Base-by-base conservation (phyloP, 2,329 filamentous ascomycete genomes). In the Claviceps sp. region DNA sequence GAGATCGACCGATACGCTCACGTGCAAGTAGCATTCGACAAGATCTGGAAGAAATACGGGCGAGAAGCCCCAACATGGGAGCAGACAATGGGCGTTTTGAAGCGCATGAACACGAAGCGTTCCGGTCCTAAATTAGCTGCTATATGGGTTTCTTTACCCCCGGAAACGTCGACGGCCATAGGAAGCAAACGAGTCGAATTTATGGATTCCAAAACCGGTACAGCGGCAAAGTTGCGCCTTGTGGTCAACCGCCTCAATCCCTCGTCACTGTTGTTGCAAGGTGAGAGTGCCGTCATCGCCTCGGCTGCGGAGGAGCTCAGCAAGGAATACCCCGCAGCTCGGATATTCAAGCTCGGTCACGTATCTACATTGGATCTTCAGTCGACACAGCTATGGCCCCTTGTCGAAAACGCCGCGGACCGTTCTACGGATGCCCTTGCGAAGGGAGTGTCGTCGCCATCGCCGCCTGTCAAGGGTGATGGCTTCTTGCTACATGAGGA, bases 61-160 rank as follows among this genome's bases (percentile, higher is more conserved):
- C 58, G 56, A 38, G 59, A 56, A 16, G 57, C 64, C 38, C 61
- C 66, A 1, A 62, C 69, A 53, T 77, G 72, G 72, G 65, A 62
- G 14, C 55, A 60, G 5, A 66, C 68, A 11, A 64, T 76, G 42
- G 54, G 60, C 8, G 54, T 66, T 4, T 63, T 77, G 53, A 64
- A 63, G 54, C 58, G 58, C 14, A 64, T 60, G 56, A 74, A 71
- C 14, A 61, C 62, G 9, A 60, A 60, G 50, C 60, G 58, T 53
- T 61, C 58, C 36, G 61, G 61, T 49, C 56, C 60, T 16, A 61
- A 60, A 45, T 66, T 69, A 61, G 63, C 65, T 20, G 67, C 67
- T 13, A 60, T 69, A 49, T 60, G 65, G 36, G 61, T 71, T 14
- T 57, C 69, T 20, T 54, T 71, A 23, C 67, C 68, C 16, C 57